Conservation (phyloP, 164 flowering plant species). For the Piper longum region DNA sequence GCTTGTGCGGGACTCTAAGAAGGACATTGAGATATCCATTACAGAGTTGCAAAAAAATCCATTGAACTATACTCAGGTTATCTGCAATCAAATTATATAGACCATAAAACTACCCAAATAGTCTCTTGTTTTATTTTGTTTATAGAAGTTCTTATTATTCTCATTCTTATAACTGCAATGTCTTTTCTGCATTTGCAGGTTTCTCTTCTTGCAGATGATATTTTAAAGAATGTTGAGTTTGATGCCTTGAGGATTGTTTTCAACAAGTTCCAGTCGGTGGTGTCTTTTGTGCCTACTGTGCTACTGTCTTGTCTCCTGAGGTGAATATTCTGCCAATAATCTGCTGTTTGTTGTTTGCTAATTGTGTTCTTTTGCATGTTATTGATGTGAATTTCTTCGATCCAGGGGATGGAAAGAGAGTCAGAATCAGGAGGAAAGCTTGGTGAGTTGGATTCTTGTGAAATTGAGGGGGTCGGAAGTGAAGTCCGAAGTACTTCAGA, state of each 20-base stretch:
- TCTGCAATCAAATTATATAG: background rate
- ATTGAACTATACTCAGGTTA: slow-evolving; percentile 81
- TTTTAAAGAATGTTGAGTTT: slow-evolving; percentile 82
- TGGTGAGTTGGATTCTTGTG: slow-evolving; percentile 76
- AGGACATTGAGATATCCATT: slow-evolving; percentile 45
- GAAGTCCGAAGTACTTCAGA: slow-evolving; percentile 75
- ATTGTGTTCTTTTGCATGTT: background rate
- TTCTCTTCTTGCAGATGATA: slow-evolving; percentile 87
- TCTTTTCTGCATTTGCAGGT: slow-evolving; percentile 30
- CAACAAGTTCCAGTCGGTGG: slow-evolving; percentile 81
- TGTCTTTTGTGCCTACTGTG: slow-evolving; percentile 61
- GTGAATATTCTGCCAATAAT: slow-evolving; percentile 18
- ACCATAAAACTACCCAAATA: background rate
- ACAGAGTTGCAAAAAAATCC: slow-evolving; percentile 88
- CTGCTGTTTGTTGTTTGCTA: background rate
- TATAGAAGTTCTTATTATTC: too few species aligned
- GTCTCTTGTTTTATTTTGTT: too few species aligned
- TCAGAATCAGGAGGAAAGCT: slow-evolving; percentile 79
- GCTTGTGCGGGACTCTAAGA: slow-evolving; percentile 77
- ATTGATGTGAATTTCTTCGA: slow-evolving; percentile 3
- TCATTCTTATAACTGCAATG: background rate
- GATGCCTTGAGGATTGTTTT: slow-evolving; percentile 80
- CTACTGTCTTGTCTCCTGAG: slow-evolving; percentile 91
- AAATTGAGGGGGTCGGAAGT: slow-evolving; percentile 90
- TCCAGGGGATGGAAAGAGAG: slow-evolving; percentile 72